Percentiles rank a stretch among this genome's conserved stretches.
phyloP scores from a whole-genome alignment of 2,329 filamentous ascomycete species.

The Graphilbum fragrans region DNA sequence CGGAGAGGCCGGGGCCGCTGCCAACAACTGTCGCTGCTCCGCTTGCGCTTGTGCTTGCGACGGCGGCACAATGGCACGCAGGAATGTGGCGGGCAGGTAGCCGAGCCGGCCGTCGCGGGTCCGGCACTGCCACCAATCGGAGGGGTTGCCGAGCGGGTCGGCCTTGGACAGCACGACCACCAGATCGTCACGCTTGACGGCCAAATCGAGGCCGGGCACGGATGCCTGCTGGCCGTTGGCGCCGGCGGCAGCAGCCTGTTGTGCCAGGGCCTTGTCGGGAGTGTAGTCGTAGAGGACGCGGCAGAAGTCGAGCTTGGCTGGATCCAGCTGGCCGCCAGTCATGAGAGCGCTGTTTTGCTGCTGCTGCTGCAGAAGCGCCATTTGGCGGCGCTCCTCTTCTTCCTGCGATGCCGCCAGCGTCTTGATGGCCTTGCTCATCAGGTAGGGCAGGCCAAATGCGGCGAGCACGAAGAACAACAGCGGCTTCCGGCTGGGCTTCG shows the following conservation, averaged over 20 bases:
- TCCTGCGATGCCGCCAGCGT: slow-evolving; percentile 74
- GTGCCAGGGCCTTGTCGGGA: slow-evolving; percentile 33
- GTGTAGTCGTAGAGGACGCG: slow-evolving; percentile 89
- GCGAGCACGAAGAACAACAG: slow-evolving; percentile 92
- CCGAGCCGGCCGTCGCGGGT: slow-evolving; percentile 82
- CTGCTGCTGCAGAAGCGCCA: slow-evolving; percentile 32
- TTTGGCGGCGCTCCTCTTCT: slow-evolving; percentile 58
- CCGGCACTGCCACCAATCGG: slow-evolving; percentile 95
- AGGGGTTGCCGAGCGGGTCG: slow-evolving; percentile 82
- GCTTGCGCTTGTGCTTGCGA: slow-evolving; percentile 10
- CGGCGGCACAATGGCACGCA: slow-evolving; percentile 58
- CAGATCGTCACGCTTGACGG: slow-evolving; percentile 88
- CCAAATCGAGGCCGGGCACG: slow-evolving; percentile 67
- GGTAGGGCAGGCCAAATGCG: slow-evolving; percentile 87
- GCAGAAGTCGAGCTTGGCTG: slow-evolving; percentile 90
- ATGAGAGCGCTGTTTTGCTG: slow-evolving; percentile 33
- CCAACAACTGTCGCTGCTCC: slow-evolving; percentile 2
- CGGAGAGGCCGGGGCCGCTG: neutral
- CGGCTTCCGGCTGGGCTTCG: slow-evolving; percentile 82
- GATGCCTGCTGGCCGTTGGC: slow-evolving; percentile 37
- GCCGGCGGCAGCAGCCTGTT: slow-evolving; percentile 1
- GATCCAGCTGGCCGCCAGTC: slow-evolving; percentile 51
- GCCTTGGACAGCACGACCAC: slow-evolving; percentile 88
- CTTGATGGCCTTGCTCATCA: slow-evolving; percentile 93
- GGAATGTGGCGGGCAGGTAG: slow-evolving; percentile 82